Evolutionary conservation across 1,139 yeast genomes (phyloP), one percentile per base, ranked within the genome.

Genomic region (Taphrina deformans): DNA sequence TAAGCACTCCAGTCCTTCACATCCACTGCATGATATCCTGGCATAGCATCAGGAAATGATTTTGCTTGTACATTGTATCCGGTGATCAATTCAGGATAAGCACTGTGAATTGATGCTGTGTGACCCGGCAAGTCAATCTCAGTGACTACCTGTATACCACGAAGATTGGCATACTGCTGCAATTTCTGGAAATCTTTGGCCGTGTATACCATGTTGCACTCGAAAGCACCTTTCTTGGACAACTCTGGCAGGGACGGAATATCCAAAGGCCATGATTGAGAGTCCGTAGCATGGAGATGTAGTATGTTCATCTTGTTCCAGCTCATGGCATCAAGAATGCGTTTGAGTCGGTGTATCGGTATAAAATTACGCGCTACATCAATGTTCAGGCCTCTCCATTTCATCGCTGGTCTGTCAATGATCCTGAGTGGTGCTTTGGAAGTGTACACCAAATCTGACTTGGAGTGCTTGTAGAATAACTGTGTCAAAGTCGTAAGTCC

Each of bases 61-160:
- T 40, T 40, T 7, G 35, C 48, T 14, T 55, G 62, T 16, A 44
- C 45, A 21, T 56, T 45, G 29, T 31, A 40, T 10, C 51, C 52
- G 12, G 41, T 27, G 31, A 45, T 56, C 18, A 56, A 21, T 6
- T 56, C 55, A 2, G 62, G 62, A 27, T 10, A 44, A n/a, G 62
- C 40, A 14, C 26, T 26, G n/a, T 24, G 46, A 27, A 56, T 56
- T n/a, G 82, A 78, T 44, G 78, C 74, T 9, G 82, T 74, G 70
- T 81, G 84, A 1, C 82, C 83, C 0, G 84, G 84, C 74, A 79
- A 71, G 67, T 81, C 84, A 21, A 81, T 70, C 69, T 81, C 84
- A 1, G 84, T 83, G 46, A 81, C 71, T 4, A 81, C 75, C 59
- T 83, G 73, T 3, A 81, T 77, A 14, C 83, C 84, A 60, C 81